Conservation (phyloP, 2,329 filamentous ascomycete species). For the Colletotrichum truncatum region DNA sequence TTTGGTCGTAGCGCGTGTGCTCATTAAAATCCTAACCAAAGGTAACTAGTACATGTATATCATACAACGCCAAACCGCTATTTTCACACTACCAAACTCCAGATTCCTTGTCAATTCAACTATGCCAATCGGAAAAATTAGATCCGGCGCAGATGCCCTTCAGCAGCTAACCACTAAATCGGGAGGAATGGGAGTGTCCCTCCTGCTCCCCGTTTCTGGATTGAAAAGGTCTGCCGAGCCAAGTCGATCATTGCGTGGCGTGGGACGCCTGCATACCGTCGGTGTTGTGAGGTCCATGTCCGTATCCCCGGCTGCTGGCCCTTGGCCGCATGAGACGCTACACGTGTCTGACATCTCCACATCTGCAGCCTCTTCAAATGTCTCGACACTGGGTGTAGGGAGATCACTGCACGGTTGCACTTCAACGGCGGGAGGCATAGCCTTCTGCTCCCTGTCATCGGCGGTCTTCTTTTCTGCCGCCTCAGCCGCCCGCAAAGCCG, state of each 20-base stretch:
- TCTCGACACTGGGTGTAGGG: constrained; percentile 53
- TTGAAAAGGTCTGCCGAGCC: constrained; percentile 40
- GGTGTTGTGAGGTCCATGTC: constrained; percentile 52
- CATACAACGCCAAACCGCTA: constrained; percentile 13
- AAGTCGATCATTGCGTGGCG: constrained; percentile 32
- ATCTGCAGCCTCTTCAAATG: constrained; percentile 45
- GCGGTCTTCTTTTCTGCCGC: constrained; percentile 33
- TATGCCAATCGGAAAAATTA: background rate
- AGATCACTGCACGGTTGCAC: constrained; percentile 37
- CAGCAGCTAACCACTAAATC: constrained; percentile 35
- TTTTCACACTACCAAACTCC: constrained; percentile 8
- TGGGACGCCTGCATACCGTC: constrained; percentile 36
- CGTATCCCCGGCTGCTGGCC: constrained; percentile 39
- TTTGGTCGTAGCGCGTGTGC: constrained; percentile 19
- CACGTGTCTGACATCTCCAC: constrained; percentile 62
- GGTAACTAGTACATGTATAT: constrained; percentile 12
- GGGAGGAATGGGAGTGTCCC: constrained; percentile 47
- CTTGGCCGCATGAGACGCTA: constrained; percentile 44
- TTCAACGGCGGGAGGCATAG: constrained; percentile 7
- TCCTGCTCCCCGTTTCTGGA: constrained; percentile 38
- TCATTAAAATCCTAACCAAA: constrained; percentile 17
- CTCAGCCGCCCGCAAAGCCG: constrained; percentile 47
- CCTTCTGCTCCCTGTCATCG: constrained; percentile 9
- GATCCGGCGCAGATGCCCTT: background rate
- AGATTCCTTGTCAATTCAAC: background rate